Conservation (phyloP, 73 alveolate species). For the Paramecium sexaurelia region DNA sequence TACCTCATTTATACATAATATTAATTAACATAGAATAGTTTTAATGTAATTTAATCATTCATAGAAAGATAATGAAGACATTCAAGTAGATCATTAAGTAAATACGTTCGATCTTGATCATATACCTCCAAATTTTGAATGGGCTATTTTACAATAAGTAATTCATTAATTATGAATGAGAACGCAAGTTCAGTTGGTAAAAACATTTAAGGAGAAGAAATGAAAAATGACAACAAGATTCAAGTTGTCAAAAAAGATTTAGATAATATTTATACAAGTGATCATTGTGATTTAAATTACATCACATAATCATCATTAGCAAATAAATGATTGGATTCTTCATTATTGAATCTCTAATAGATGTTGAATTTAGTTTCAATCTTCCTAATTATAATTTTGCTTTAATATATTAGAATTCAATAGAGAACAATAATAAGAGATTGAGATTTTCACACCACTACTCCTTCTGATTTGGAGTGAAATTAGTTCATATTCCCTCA, state of each 20-base stretch:
- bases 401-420: background rate
- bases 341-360: background rate
- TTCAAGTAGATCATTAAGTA: background rate
- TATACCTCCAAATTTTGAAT: background rate
- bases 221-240: no score
- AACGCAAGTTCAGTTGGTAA: background rate
- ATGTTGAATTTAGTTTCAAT: conserved; percentile 1
- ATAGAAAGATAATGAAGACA: background rate
- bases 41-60: background rate
- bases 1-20: background rate
- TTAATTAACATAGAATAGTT: background rate
- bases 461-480: background rate
- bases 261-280: background rate
- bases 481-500: background rate
- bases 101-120: background rate
- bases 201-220: background rate
- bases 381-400: background rate
- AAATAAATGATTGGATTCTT: background rate
- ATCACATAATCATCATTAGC: background rate
- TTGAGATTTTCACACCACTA: background rate
- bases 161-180: background rate
- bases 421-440: background rate
- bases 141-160: background rate
- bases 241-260: background rate
- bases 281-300: background rate